Conservation (phyloP, 2,329 filamentous ascomycete genomes). For the Microdochium bolleyi region DNA sequence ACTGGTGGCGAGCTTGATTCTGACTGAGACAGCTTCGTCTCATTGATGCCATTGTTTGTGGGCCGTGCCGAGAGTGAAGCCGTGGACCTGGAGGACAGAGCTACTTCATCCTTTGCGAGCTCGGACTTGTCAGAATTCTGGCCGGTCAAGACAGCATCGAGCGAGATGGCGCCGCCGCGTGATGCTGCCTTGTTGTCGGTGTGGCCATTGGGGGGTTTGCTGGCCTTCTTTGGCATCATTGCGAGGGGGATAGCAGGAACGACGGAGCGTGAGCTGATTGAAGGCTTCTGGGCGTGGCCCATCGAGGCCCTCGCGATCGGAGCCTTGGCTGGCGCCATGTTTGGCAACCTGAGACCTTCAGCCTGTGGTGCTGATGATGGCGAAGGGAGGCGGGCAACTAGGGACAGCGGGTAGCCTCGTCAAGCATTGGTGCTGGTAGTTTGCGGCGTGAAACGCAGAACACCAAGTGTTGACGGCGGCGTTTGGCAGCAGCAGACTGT, state of each 20-base stretch:
- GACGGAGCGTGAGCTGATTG: conserved; percentile 13
- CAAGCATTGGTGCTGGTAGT: neutral
- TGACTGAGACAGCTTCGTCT: conserved; percentile 1
- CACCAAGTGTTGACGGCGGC: no score
- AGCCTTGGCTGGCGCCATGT: conserved; percentile 2
- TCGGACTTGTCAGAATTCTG: neutral
- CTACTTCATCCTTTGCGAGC: neutral
- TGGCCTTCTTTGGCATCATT: conserved; percentile 16
- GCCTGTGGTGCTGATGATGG: neutral
- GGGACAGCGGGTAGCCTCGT: neutral
- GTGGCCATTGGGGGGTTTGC: neutral
- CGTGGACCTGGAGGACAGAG: no score
- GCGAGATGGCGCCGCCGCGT: conserved; percentile 11
- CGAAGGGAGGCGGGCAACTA: neutral
- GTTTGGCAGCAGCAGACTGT: no score
- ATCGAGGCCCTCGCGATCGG: neutral
- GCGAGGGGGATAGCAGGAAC: conserved; percentile 21
- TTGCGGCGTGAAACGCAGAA: no score
- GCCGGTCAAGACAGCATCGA: conserved; percentile 18
- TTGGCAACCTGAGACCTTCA: neutral
- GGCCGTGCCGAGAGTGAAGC: neutral
- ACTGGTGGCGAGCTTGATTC: neutral
- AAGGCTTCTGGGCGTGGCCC: neutral
- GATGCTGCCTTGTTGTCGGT: conserved; percentile 4
- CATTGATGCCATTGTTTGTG: neutral